Conservation (phyloP, 2,329 filamentous ascomycete genomes). For the Colletotrichum musae region DNA sequence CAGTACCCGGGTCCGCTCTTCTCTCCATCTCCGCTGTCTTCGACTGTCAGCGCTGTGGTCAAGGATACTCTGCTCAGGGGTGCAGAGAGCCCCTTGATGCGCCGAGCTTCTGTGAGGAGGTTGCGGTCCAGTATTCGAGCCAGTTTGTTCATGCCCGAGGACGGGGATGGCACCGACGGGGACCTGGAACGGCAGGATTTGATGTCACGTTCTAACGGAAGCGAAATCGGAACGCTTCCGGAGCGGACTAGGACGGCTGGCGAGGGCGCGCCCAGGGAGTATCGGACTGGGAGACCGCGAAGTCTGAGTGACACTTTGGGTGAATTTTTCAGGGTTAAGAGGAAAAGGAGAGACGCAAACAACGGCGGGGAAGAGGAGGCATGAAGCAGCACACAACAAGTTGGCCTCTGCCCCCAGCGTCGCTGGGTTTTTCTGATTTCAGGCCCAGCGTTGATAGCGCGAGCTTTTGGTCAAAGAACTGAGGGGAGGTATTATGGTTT, state of each 20-base stretch:
- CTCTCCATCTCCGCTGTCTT: constrained; percentile 72
- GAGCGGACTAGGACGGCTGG: constrained; percentile 37
- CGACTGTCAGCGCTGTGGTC: constrained; percentile 71
- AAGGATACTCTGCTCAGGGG: constrained; percentile 68
- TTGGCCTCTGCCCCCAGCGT: neutral
- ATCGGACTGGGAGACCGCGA: constrained; percentile 50
- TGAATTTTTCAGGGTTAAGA: constrained; percentile 55
- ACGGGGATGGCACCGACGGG: constrained; percentile 51
- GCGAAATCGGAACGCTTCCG: constrained; percentile 10
- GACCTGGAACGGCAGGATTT: constrained; percentile 39
- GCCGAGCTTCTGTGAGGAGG: constrained; percentile 61
- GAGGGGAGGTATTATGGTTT: constrained; percentile 20
- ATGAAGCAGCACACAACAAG: neutral
- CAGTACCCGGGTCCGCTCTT: constrained; percentile 65
- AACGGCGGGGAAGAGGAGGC: constrained; percentile 42
- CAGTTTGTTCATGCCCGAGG: constrained; percentile 68
- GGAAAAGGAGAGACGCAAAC: constrained; percentile 47
- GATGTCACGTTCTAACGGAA: neutral
- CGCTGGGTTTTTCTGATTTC: neutral
- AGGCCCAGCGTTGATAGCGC: neutral
- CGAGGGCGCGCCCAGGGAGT: constrained; percentile 26
- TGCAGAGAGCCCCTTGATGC: constrained; percentile 56
- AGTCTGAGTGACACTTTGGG: constrained; percentile 60
- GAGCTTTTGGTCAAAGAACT: neutral
- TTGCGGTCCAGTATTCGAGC: constrained; percentile 66